Evolutionary conservation across 352 stramenopile species (phyloP), one percentile per base, ranked within the genome.

Genomic region (Globisporangium canariense): DNA sequence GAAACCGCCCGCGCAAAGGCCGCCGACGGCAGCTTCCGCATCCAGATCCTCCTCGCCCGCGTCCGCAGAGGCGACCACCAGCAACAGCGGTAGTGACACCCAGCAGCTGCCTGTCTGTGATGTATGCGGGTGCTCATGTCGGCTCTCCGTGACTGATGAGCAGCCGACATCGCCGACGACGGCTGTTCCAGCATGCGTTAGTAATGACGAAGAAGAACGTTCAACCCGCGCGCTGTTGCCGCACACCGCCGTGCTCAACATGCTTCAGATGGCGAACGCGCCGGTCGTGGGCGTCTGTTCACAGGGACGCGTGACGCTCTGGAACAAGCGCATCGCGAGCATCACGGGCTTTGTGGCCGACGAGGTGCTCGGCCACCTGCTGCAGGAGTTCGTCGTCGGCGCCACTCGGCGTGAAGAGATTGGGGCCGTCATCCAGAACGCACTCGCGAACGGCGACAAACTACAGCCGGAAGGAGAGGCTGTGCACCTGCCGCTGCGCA

Each of bases 191-290:
- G 50, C 50, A 45, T 16, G 14, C 40, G 18, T 8, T 10, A 36
- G 47, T 8, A 41, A 8, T 13, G 11, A 13, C 5, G 40, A 45
- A 45, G 14, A n/a, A 18, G 22, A 9, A 55, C 36, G 22, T 22
- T 55, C 49, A 38, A 55, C 49, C 32, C 49, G 16, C 5, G n/a
- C 54, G 54, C 54, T 51, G 18, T 32, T 69, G 25, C 28, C 64
- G 45, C 58, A 60, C 16, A 18, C 40, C 25, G 68, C 65, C 38
- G 61, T 75, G 43, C 66, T 78, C 20, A 46, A 58, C 18, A 50
- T 92, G 59, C 74, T 94, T 40, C 64, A 83, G 32, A 83, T 81
- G n/a, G 83, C 86, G 28, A 88, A 88, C 58, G 78, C 81, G 46
- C 79, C 85, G 1, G 84, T 88, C 18, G 64, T 93, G 16, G 84